A percentile compares a stretch with the other conserved stretches of the same genome.
Conservation (phyloP, 306 rosid species). For the Leucaena leucocephala region DNA sequence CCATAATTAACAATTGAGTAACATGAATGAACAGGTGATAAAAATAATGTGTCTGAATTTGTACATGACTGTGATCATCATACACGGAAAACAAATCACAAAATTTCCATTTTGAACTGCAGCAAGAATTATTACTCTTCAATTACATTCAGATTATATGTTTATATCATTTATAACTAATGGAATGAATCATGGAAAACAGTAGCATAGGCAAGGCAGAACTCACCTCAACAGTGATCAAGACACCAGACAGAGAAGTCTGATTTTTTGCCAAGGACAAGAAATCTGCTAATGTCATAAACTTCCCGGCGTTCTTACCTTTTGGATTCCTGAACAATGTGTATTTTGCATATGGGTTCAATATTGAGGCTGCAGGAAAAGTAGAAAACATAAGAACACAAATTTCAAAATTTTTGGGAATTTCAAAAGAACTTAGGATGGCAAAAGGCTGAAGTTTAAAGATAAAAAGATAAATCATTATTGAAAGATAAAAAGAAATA, state of each 20-base stretch:
- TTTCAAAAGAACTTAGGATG: slow-evolving; percentile 21
- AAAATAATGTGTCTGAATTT: background rate
- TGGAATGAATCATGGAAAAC: slow-evolving; percentile 7
- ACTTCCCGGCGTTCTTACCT: slow-evolving; percentile 37
- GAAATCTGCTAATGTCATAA: slow-evolving; percentile 62
- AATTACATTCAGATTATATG: background rate
- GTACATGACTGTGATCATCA: background rate
- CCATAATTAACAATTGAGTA: background rate
- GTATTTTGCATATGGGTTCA: slow-evolving; percentile 41
- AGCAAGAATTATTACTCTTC: no score
- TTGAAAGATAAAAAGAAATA: background rate
- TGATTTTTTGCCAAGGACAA: slow-evolving; percentile 64
- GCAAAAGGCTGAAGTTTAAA: background rate
- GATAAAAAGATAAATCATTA: background rate
- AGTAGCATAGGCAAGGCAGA: slow-evolving; percentile 25
- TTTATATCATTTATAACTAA: slow-evolving; percentile 5
- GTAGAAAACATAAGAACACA: slow-evolving; percentile 24
- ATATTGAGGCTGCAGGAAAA: slow-evolving; percentile 62
- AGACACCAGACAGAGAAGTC: slow-evolving; percentile 60
- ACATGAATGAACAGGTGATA: background rate
- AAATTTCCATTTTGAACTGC: background rate
- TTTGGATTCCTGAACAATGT: slow-evolving; percentile 51
- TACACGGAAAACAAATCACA: background rate
- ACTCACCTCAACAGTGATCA: slow-evolving; percentile 75
- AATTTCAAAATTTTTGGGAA: slow-evolving; percentile 25